Percentiles rank a stretch among this genome's conserved stretches.
Evolutionary conservation across 371 early-diverging fungal genomes (phyloP).

Genomic region (Mortierella polycephala): DNA sequence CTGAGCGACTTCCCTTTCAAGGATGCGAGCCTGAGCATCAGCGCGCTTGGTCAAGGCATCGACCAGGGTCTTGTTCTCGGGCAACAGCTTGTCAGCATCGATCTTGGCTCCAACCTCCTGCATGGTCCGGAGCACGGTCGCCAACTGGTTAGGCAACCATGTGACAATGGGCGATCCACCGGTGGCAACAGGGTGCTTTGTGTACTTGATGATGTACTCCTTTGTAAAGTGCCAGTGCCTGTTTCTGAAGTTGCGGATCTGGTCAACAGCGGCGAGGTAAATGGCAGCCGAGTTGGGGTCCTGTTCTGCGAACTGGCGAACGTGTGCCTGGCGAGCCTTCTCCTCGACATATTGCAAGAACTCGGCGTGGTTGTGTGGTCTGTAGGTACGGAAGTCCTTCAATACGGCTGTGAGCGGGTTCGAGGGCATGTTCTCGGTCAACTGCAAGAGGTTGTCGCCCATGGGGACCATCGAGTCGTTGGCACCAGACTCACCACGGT

Average conservation of each 20-base stretch:
- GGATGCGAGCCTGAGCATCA: slow-evolving; percentile 66
- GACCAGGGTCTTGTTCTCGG: slow-evolving; percentile 62
- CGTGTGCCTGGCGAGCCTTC: slow-evolving; percentile 56
- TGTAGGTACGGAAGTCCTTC: slow-evolving; percentile 81
- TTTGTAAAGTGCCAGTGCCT: slow-evolving; percentile 92
- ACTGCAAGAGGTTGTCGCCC: slow-evolving; percentile 84
- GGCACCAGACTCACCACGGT: slow-evolving; percentile 89
- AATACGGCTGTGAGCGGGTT: slow-evolving; percentile 85
- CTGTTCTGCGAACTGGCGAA: slow-evolving; percentile 62
- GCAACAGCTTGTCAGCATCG: slow-evolving; percentile 57
- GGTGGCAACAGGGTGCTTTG: slow-evolving; percentile 78
- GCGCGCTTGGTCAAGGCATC: slow-evolving; percentile 69
- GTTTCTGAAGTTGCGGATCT: slow-evolving; percentile 85
- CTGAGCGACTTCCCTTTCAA: slow-evolving; percentile 69
- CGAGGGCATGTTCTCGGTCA: slow-evolving; percentile 81
- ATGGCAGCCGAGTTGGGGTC: slow-evolving; percentile 70
- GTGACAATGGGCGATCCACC: slow-evolving; percentile 61
- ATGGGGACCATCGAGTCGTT: slow-evolving; percentile 90
- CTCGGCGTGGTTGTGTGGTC: slow-evolving; percentile 81
- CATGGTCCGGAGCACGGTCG: slow-evolving; percentile 69
- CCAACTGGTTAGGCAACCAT: slow-evolving; percentile 83
- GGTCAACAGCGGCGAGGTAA: slow-evolving; percentile 83
- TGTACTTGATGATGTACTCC: slow-evolving; percentile 84
- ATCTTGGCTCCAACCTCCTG: slow-evolving; percentile 60
- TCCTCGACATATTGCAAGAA: slow-evolving; percentile 77